Evolutionary conservation across 768 basidiomycete species (phyloP).

Genomic region (Rhizopogon vulgaris): DNA sequence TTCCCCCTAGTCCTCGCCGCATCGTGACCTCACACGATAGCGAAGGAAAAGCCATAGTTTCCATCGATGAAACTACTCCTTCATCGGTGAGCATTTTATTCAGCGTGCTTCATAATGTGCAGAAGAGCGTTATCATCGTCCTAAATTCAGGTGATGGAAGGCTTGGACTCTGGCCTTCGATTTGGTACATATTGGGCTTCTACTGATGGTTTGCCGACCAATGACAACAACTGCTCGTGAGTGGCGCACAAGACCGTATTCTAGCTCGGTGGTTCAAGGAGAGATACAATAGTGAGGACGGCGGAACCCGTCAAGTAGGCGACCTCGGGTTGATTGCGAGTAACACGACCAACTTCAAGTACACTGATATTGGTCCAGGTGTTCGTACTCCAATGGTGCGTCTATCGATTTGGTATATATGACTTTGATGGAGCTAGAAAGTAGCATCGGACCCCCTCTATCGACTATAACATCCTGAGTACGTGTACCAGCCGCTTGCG

Average conservation of each 20-base stretch:
- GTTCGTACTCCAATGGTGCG: constrained; percentile 43
- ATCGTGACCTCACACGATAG: constrained; percentile 46
- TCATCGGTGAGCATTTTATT: constrained; percentile 25
- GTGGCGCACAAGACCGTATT: background rate
- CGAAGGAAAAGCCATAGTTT: constrained; percentile 35
- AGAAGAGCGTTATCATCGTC: background rate
- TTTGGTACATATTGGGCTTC: constrained; percentile 43
- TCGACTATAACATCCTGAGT: constrained; percentile 60
- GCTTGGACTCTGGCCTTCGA: constrained; percentile 4
- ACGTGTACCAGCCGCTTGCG: constrained; percentile 10
- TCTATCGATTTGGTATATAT: background rate
- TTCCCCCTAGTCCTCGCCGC: constrained; percentile 37
- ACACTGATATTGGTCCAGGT: constrained; percentile 52
- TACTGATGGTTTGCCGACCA: constrained; percentile 40
- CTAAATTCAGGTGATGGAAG: background rate
- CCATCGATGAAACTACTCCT: constrained; percentile 27
- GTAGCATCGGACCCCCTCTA: constrained; percentile 39
- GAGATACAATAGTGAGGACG: constrained; percentile 38
- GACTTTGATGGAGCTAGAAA: background rate
- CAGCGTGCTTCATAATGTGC: constrained; percentile 4
- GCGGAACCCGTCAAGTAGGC: constrained; percentile 35
- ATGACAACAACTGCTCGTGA: constrained; percentile 47
- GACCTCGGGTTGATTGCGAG: constrained; percentile 38
- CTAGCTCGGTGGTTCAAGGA: background rate
- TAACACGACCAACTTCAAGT: constrained; percentile 41